Conservation (phyloP, 306 rosid species). For the Pterocarpus macrocarpus region DNA sequence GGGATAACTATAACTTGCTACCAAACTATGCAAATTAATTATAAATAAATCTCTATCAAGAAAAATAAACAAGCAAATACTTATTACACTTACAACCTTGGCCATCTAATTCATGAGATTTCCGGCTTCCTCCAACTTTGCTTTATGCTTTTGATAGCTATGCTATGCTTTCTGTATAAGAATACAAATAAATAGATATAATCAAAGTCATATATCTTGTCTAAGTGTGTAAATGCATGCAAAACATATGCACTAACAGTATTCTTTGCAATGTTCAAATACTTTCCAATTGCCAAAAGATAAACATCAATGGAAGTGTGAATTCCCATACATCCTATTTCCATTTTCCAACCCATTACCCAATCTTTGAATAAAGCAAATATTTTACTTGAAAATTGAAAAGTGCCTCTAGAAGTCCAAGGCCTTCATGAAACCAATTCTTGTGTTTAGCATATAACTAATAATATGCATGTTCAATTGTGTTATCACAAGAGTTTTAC, state of each 20-base stretch:
- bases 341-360: conserved; percentile 15
- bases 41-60: conserved; percentile 25
- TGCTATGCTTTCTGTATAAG: conserved; percentile 82
- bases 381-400: conserved; percentile 3
- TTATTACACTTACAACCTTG: conserved; percentile 62
- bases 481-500: neutral
- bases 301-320: conserved; percentile 24
- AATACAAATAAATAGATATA: conserved; percentile 38
- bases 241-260: neutral
- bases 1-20: neutral
- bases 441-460: neutral
- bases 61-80: neutral
- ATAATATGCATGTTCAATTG: neutral
- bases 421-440: neutral
- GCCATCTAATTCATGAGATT: conserved; percentile 70
- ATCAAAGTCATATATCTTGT: conserved; percentile 8
- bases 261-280: neutral
- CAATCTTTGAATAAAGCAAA: neutral
- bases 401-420: neutral
- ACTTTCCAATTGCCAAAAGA: conserved; percentile 1
- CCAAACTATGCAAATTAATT: conserved; percentile 25
- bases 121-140: conserved; percentile 64
- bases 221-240: conserved; percentile 3
- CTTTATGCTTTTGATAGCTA: conserved; percentile 89
- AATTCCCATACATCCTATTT: neutral